Conservation (phyloP, 2,329 filamentous ascomycete genomes). For the Madurella fahalii region DNA sequence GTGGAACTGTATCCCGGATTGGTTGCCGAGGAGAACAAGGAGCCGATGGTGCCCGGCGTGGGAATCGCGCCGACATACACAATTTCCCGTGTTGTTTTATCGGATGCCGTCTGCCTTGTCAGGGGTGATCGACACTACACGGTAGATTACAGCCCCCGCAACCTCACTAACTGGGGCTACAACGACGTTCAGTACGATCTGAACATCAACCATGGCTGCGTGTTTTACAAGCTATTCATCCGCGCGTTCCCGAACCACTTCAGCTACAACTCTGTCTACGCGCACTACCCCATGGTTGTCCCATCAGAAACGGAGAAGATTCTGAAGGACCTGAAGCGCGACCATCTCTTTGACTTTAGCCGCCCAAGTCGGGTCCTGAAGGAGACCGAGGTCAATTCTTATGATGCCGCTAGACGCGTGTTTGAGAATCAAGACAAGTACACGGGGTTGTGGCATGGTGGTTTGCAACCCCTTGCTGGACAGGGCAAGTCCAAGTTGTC, state of each 20-base stretch:
- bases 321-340: constrained; percentile 62
- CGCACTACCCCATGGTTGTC: constrained; percentile 69
- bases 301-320: constrained; percentile 70
- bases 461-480: constrained; percentile 60
- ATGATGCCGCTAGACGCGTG: constrained; percentile 57
- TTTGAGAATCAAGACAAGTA: constrained; percentile 59
- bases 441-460: constrained; percentile 61
- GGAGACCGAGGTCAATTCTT: constrained; percentile 55
- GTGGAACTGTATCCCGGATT: constrained; percentile 79
- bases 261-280: constrained; percentile 72
- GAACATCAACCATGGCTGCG: constrained; percentile 72
- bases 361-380: constrained; percentile 51
- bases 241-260: constrained; percentile 79
- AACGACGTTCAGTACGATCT: constrained; percentile 69
- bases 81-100: constrained; percentile 70
- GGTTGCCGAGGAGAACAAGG: constrained; percentile 70
- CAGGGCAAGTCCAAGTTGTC: constrained; percentile 53
- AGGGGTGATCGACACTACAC: constrained; percentile 78
- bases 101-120: constrained; percentile 74
- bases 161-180: constrained; percentile 81
- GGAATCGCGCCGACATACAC: constrained; percentile 74
- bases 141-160: constrained; percentile 67
- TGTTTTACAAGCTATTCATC: constrained; percentile 80
- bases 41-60: constrained; percentile 68
- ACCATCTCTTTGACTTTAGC: constrained; percentile 65